Evolutionary conservation across 148 eudicot species (phyloP).

Genomic region (Chenopodium suecicum): DNA sequence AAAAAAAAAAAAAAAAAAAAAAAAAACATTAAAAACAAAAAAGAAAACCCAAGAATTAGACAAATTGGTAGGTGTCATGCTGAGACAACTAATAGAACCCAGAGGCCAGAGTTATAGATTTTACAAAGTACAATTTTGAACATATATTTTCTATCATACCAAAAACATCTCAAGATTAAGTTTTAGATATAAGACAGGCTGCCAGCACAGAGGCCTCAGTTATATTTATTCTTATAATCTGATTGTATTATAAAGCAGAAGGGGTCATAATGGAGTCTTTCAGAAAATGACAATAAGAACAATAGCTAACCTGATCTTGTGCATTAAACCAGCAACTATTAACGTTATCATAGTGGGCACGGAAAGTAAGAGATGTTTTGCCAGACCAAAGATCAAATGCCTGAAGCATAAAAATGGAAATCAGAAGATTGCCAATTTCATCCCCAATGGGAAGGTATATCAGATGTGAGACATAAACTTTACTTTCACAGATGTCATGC

Average conservation of each 20-base stretch:
- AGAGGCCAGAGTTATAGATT: not conserved
- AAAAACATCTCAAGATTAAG: not conserved
- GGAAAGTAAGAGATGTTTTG: conserved; percentile 51
- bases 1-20: too few relatives aligned
- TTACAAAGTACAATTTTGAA: not conserved
- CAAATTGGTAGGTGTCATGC: too few relatives aligned
- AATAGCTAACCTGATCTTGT: conserved; percentile 65
- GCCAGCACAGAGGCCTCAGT: not conserved
- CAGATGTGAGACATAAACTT: not conserved
- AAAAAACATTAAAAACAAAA: too few relatives aligned
- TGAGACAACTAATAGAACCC: too few relatives aligned
- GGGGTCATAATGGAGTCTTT: not conserved
- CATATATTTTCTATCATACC: not conserved
- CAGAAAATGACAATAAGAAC: not conserved
- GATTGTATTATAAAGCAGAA: not conserved
- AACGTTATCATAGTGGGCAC: conserved; percentile 84
- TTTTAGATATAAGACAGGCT: not conserved
- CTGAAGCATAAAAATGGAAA: conserved; percentile 30
- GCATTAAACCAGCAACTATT: conserved; percentile 80
- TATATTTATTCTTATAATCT: not conserved
- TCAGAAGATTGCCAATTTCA: not conserved
- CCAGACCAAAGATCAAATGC: conserved; percentile 94
- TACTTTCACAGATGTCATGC: conserved; percentile 87
- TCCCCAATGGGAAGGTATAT: not conserved
- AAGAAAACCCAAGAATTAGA: too few relatives aligned